phyloP scores from a whole-genome alignment of 2,329 filamentous ascomycete genomes.

The Colletotrichum sp. region DNA sequence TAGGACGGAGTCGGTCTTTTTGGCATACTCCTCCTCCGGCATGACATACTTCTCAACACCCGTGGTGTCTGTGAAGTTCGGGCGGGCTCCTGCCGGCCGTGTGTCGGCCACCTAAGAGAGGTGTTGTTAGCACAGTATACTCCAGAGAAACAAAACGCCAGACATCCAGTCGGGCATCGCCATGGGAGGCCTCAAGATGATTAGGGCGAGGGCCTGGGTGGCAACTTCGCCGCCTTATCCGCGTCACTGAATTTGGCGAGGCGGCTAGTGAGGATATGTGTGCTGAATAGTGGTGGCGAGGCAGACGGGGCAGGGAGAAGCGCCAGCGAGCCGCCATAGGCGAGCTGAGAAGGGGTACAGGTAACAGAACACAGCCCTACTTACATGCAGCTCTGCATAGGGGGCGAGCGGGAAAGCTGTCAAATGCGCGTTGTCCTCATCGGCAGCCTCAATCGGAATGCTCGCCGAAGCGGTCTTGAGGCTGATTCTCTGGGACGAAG shows the following conservation, averaged over 20 bases:
- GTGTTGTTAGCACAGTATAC: background rate
- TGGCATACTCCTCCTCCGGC: constrained; percentile 84
- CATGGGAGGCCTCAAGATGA: constrained; percentile 1
- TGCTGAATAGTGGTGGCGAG: background rate
- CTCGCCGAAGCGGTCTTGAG: constrained; percentile 69
- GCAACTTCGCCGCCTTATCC: background rate
- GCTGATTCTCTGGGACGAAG: constrained; percentile 75
- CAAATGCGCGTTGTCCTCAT: constrained; percentile 75
- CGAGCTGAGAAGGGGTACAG: background rate
- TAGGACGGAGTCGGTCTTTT: constrained; percentile 84
- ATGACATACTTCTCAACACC: constrained; percentile 89
- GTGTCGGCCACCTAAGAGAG: constrained; percentile 74
- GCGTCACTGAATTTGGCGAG: background rate
- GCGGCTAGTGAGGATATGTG: background rate
- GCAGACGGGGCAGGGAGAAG: background rate
- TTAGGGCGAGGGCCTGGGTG: background rate
- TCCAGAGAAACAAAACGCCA: background rate
- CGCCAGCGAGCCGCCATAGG: background rate
- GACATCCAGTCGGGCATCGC: background rate
- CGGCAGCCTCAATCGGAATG: constrained; percentile 69
- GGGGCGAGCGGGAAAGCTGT: constrained; percentile 70
- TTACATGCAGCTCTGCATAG: constrained; percentile 82
- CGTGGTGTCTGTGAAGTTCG: constrained; percentile 82
- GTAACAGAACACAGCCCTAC: constrained; percentile 38
- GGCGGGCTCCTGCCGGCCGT: constrained; percentile 75